Evolutionary conservation across 225 moss, liverwort and hornwort genomes (phyloP).

Genomic region (Marchantia paleacea): DNA sequence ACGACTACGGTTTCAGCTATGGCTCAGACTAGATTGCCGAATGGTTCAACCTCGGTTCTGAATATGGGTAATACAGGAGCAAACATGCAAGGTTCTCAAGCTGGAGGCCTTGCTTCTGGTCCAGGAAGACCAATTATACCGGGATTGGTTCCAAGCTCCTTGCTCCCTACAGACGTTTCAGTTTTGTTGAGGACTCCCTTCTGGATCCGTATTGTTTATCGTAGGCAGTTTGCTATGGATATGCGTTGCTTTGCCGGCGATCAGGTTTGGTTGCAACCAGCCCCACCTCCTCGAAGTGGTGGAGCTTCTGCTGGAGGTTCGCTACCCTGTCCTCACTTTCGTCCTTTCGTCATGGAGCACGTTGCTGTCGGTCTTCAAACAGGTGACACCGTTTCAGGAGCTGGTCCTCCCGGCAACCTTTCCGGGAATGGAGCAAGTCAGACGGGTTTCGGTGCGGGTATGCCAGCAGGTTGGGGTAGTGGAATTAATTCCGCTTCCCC

Average conservation of each 20-base stretch:
- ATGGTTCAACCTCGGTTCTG: conserved; percentile 43
- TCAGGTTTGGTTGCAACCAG: conserved; percentile 96
- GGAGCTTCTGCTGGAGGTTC: conserved; percentile 61
- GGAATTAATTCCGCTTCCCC: conserved; percentile 29
- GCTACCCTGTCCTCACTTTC: conserved; percentile 92
- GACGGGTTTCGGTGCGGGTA: conserved; percentile 20
- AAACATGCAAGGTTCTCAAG: conserved; percentile 49
- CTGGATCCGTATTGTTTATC: conserved; percentile 94
- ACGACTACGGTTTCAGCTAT: conserved; percentile 37
- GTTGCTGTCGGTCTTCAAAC: conserved; percentile 62
- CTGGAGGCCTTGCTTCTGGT: conserved; percentile 59
- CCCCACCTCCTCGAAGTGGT: conserved; percentile 74
- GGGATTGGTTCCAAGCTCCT: conserved; percentile 81
- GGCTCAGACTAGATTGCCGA: conserved; percentile 48
- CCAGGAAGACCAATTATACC: conserved; percentile 67
- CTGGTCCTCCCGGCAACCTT: conserved; percentile 22
- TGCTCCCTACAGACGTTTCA: conserved; percentile 90
- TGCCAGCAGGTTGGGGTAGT: conserved; percentile 29
- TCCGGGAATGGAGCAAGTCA: conserved; percentile 25
- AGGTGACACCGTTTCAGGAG: conserved; percentile 53
- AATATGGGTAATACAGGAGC: conserved; percentile 31
- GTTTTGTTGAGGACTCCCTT: conserved; percentile 80
- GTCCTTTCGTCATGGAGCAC: conserved; percentile 94
- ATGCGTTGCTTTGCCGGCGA: conserved; percentile 94
- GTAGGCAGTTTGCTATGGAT: conserved; percentile 91